phyloP scores from a whole-genome alignment of 2,329 filamentous ascomycete species.

The Aspergillus nomiae region DNA sequence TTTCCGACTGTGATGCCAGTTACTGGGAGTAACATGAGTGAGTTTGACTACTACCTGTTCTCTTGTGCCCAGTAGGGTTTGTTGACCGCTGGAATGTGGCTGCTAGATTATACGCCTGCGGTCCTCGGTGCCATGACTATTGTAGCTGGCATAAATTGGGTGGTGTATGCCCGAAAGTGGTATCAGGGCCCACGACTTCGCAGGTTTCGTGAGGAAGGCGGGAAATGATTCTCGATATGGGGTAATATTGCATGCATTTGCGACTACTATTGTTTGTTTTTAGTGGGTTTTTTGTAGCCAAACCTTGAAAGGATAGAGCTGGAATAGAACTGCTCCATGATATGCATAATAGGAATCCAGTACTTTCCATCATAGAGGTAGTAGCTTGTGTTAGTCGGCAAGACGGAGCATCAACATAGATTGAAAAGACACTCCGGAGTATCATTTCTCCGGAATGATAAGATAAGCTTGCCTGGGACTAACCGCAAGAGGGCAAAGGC shows the following conservation, averaged over 20 bases:
- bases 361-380: no score
- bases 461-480: neutral
- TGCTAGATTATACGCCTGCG: slow-evolving; percentile 21
- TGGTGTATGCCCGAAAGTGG: slow-evolving; percentile 18
- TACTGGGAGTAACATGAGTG: slow-evolving; percentile 33
- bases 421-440: no score
- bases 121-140: slow-evolving; percentile 23
- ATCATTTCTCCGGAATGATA: neutral
- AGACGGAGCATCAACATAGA: no score
- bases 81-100: neutral
- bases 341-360: no score
- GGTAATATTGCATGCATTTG: neutral
- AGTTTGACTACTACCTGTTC: slow-evolving; percentile 6
- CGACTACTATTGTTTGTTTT: neutral
- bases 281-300: no score
- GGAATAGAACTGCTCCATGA: no score
- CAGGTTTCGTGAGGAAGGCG: neutral
- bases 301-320: no score
- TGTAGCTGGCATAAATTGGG: slow-evolving; percentile 23
- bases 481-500: neutral
- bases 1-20: slow-evolving; percentile 32
- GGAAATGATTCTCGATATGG: neutral
- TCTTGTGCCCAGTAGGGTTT: neutral
- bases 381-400: no score
- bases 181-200: neutral